Base-by-base conservation (phyloP, 305 asterid species). In the Fraxinus platypoda region DNA sequence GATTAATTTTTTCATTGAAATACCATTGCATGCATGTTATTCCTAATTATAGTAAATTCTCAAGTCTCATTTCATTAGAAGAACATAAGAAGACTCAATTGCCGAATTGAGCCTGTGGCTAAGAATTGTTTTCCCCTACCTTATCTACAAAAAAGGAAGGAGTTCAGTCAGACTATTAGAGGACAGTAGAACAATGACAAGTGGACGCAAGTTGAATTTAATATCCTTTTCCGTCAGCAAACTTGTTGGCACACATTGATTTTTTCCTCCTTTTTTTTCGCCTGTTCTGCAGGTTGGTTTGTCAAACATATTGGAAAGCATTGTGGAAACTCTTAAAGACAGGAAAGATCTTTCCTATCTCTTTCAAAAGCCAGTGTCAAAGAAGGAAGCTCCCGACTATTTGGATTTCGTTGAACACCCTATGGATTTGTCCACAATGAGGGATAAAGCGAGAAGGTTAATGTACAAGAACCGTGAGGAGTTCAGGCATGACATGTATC, bases 371-470 rank as follows among this genome's bases (percentile, higher is more conserved):
- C 99, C 99, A 13, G 99, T 97, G 72, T 80, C 95, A 12, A 95
- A 87, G 87, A 97, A 97, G 83, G 99, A 93, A 81, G 98, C 98
- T 82, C 99, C 99, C 0, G 98, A 97, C 87, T 97, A 97, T 88
- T 87, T 77, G 68, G 81, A 87, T 80, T 81, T 91, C 59, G 88
- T 97, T 30, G 81, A 81, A 31, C 92, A 81, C 52, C 99, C 99
- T 3, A 97, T 97, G 99, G 99, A 97, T 89, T 87, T 97, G 81
- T 88, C 98, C 23, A 93, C 94, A 8, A 92, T 97, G 81, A 89
- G 93, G 81, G 98, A 94, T 46, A 93, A 87, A 84, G 88, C 86
- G 9, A 91, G 97, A 87, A 94, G 84, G 87, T 66, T 97, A 92
- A 93, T 89, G 84, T 97, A 97, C 92, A 94, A 89, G 87, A 88